Conservation (phyloP, 2,329 filamentous ascomycete species). For the Amauroascus niger region DNA sequence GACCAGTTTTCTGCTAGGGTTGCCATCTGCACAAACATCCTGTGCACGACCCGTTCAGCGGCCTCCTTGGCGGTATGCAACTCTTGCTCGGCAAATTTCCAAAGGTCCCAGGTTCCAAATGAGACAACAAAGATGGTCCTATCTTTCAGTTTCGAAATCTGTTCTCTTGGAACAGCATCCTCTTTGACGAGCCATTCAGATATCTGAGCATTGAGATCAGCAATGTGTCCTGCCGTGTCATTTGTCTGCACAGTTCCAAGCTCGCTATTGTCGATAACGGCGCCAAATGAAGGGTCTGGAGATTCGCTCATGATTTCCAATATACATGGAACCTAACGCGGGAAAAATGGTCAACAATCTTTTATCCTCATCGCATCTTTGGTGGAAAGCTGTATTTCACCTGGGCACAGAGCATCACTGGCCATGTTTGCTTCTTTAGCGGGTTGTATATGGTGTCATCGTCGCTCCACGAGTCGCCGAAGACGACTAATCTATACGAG, state of each 20-base stretch:
- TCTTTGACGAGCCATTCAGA: conserved; percentile 30
- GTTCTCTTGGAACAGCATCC: conserved; percentile 20
- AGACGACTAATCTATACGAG: conserved; percentile 30
- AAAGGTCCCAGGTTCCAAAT: conserved; percentile 35
- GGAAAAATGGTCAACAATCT: too few species aligned
- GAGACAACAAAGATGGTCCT: conserved; percentile 30
- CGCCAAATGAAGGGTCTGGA: conserved; percentile 24
- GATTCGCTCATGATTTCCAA: conserved; percentile 29
- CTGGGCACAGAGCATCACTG: conserved; percentile 30
- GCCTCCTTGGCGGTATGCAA: conserved; percentile 22
- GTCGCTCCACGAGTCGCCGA: conserved; percentile 35
- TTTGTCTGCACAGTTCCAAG: conserved; percentile 19
- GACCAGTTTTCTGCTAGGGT: conserved; percentile 25
- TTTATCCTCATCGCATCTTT: background rate
- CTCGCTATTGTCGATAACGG: conserved; percentile 29
- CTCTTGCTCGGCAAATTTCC: conserved; percentile 25
- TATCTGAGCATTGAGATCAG: conserved; percentile 32
- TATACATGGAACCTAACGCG: conserved; percentile 23
- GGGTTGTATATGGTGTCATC: conserved; percentile 22
- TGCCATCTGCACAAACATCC: conserved; percentile 28
- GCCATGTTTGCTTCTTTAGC: conserved; percentile 26
- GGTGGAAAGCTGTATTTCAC: conserved; percentile 16
- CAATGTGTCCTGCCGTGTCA: conserved; percentile 23
- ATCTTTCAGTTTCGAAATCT: conserved; percentile 22
- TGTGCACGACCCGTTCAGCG: conserved; percentile 26